Percentiles rank a stretch among this genome's conserved stretches.
Conservation (phyloP, 306 rosid genomes). For the Lablab purpureus region DNA sequence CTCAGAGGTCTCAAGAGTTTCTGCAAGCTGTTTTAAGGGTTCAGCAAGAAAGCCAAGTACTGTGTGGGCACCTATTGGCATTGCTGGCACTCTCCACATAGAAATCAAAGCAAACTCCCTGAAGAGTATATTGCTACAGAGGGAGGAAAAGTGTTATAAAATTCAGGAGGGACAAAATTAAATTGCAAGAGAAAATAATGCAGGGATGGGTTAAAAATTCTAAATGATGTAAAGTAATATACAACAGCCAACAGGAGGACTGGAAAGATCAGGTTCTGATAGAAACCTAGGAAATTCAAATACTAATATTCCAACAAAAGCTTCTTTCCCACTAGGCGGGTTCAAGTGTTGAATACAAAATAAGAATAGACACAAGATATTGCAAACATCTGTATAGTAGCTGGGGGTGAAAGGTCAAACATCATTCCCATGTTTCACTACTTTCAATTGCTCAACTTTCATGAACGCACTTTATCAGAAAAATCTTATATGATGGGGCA, state of each 20-base stretch:
- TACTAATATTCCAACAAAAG: background rate
- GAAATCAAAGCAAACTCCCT: slow-evolving; percentile 97
- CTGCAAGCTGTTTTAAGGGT: slow-evolving; percentile 91
- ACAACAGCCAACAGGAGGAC: slow-evolving; percentile 40
- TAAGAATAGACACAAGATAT: slow-evolving; percentile 32
- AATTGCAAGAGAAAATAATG: slow-evolving; percentile 37
- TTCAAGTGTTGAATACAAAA: slow-evolving; percentile 27
- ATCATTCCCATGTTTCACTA: slow-evolving; percentile 30
- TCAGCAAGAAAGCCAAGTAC: slow-evolving; percentile 93
- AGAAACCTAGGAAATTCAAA: slow-evolving; percentile 33
- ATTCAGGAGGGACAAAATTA: slow-evolving; percentile 31
- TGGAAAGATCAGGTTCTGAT: slow-evolving; percentile 35
- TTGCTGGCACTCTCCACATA: slow-evolving; percentile 96
- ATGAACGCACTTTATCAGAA: slow-evolving; percentile 32
- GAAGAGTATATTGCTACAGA: slow-evolving; percentile 82
- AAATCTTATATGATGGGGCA: slow-evolving; percentile 35
- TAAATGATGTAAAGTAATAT: background rate
- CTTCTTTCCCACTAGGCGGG: slow-evolving; percentile 21
- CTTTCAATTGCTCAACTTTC: slow-evolving; percentile 30
- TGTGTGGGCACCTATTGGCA: slow-evolving; percentile 95
- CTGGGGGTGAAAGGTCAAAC: slow-evolving; percentile 20
- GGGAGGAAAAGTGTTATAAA: slow-evolving; percentile 33
- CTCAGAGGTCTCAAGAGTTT: slow-evolving; percentile 66
- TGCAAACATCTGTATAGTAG: slow-evolving; percentile 14
- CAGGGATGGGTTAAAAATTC: slow-evolving; percentile 9